Base-by-base conservation (phyloP, 768 basidiomycete species). In the Lactarius quietus region DNA sequence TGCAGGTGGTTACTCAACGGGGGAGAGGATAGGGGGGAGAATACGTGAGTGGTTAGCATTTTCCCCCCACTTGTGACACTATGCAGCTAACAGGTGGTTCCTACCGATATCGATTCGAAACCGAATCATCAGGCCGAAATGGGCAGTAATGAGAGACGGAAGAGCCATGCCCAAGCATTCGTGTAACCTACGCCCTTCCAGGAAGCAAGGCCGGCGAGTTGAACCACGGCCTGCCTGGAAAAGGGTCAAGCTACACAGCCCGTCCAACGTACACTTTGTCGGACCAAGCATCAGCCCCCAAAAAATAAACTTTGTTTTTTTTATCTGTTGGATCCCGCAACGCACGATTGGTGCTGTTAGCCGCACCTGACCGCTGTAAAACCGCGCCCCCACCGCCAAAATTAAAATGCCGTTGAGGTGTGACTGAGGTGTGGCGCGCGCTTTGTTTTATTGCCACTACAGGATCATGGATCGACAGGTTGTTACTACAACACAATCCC, bases 41-140 rank as follows among this genome's bases (percentile, higher is more conserved):
- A 39, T 2, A 54, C 82, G 69, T 23, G 88, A 75, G 26, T 74
- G 72, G 29, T 70, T 62, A 17, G 78, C 70, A 70, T 86, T 80
- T 45, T 72, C 73, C 28, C 89, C 88, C 89, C 90, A 92, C 68
- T 85, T 86, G 73, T 87, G 85, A 84, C 85, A 90, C 79, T 1
- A 67, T 69, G 67, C 84, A 86, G 1, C 74, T 83, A 1, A 83
- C 77, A 15, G 76, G 68, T 0, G 63, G 70, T 90, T 90, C 59
- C 80, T 72, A 29, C 80, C 77, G 3, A 89, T 77, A 70, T 90
- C 92, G 4, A 68, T 70, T 48, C 28, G 91, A 72, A 63, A 91
- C 88, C 5, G 73, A 75, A 2, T 81, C 76, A 70, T 90, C 87
- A 1, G 88, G 87, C 72, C 12, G 77, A 70, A 8, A 80, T 83